Base-by-base conservation (phyloP, 495 filamentous ascomycete genomes). In the Pseudomonodictys pantanalensis region DNA sequence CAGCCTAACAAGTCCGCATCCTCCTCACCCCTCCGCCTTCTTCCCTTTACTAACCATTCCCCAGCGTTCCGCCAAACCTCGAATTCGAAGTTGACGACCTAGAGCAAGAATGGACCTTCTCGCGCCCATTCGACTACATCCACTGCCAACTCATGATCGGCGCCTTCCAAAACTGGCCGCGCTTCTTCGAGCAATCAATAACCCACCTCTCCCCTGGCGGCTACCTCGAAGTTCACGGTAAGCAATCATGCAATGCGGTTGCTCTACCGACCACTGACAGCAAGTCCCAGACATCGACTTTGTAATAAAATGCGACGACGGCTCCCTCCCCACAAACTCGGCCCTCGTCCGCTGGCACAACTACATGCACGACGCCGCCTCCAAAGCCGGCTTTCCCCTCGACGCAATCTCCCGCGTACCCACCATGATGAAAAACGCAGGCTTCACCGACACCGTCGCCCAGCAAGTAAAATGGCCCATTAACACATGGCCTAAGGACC, bases 251-350 rank as follows among this genome's bases (percentile, higher is more conserved):
- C n/a, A 47, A 7, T 9, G n/a, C 20, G 43, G 28, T 38, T 42
- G 54, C 25, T 58, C 23, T 22, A 1, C 50, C 5, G 54, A 58
- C n/a, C n/a, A n/a, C n/a, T n/a, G n/a, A n/a, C n/a, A n/a, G n/a
- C n/a, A n/a, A 38, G 29, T 58, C 3, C 54, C 48, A 8, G 54
- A 58, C 29, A 48, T 50, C 9, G 33, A 58, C 29, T 38, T 58
- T 20, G 33, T 44, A 5, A 41, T 49, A n/a, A 32, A 28, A 11
- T 65, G 66, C 30, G 65, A 65, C 42, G 65, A 70, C 49, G 65
- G 54, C n/a, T 52, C 61, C 35, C 5, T 52, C 26, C 41, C 41
- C 32, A 32, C 54, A 11, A 26, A 58, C 54, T 49, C 54, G 20
- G 26, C 54, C 1, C 35, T 58, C 26, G 35, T 45, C n/a, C 52